A percentile compares a stretch with the other conserved stretches of the same genome.
phyloP scores from a whole-genome alignment of 139 green algal species.

The Coelastrella sp. region DNA sequence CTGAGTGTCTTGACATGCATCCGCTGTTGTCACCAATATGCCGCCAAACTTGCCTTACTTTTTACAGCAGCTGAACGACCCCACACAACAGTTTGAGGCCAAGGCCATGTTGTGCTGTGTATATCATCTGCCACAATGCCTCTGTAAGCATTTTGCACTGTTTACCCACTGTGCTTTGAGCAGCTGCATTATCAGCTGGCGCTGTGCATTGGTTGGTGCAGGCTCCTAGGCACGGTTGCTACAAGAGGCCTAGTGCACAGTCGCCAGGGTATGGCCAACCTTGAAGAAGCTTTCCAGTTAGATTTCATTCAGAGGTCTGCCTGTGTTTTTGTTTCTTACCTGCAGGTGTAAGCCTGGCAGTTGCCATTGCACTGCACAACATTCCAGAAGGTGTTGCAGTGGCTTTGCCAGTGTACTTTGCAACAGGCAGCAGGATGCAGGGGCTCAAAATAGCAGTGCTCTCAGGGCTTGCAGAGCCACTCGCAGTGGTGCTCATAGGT shows the following conservation, averaged over 20 bases:
- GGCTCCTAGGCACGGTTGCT: too few relatives aligned
- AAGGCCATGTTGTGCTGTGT: too few relatives aligned
- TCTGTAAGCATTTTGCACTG: too few relatives aligned
- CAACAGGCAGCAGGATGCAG: conserved; percentile 72
- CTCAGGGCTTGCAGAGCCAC: conserved; percentile 71
- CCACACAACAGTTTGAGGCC: too few relatives aligned
- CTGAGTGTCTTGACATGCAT: neutral
- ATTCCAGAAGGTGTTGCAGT: conserved; percentile 82
- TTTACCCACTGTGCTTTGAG: too few relatives aligned
- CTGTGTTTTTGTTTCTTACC: neutral
- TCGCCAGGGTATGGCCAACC: too few relatives aligned
- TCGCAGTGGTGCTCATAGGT: conserved; percentile 72
- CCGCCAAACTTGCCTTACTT: too few relatives aligned
- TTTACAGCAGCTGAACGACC: too few relatives aligned
- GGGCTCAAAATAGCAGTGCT: conserved; percentile 68
- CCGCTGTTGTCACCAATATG: neutral
- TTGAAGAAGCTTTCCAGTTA: neutral
- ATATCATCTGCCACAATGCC: too few relatives aligned
- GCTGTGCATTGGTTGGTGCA: too few relatives aligned
- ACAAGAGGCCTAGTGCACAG: too few relatives aligned
- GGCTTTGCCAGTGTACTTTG: conserved; percentile 94
- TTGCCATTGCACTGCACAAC: conserved; percentile 91
- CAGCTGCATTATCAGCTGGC: too few relatives aligned
- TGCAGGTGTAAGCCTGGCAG: conserved; percentile 68
- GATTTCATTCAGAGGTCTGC: neutral